Evolutionary conservation across 257 asterid species (phyloP).

Genomic region (Forsythia suspensa): DNA sequence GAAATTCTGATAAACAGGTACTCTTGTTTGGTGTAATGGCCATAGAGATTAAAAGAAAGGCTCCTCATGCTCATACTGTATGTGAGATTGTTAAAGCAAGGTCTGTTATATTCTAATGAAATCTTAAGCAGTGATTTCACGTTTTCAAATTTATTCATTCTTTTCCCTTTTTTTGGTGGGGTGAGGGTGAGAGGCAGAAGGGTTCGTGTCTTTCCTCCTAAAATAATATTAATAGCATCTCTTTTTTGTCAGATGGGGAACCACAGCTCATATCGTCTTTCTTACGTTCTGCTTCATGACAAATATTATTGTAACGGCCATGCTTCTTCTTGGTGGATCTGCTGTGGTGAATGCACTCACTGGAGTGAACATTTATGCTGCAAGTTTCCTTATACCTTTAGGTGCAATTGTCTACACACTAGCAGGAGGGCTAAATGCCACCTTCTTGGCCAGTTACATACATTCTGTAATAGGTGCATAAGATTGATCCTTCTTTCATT

Average conservation of each 20-base stretch:
- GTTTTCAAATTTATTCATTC: too few relatives aligned
- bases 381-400: slow-evolving; percentile 89
- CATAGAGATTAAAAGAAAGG: slow-evolving; percentile 91
- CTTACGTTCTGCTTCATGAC: slow-evolving; percentile 88
- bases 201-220: neutral
- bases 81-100: slow-evolving; percentile 96
- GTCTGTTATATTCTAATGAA: slow-evolving; percentile 24
- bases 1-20: slow-evolving; percentile 41
- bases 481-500: neutral
- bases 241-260: slow-evolving; percentile 73
- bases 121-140: too few relatives aligned
- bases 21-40: slow-evolving; percentile 92
- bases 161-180: too few relatives aligned
- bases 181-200: too few relatives aligned
- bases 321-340: slow-evolving; percentile 96
- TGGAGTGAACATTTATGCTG: slow-evolving; percentile 87
- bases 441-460: slow-evolving; percentile 90
- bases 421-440: slow-evolving; percentile 92
- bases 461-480: slow-evolving; percentile 82
- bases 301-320: slow-evolving; percentile 86
- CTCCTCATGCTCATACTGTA: slow-evolving; percentile 88
- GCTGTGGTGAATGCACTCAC: slow-evolving; percentile 91
- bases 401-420: slow-evolving; percentile 84
- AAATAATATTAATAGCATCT: neutral
- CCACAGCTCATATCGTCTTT: slow-evolving; percentile 81